A percentile compares a stretch with the other conserved stretches of the same genome.
Conservation (phyloP, 345 rosid genomes). For the Abelmoschus esculentus region DNA sequence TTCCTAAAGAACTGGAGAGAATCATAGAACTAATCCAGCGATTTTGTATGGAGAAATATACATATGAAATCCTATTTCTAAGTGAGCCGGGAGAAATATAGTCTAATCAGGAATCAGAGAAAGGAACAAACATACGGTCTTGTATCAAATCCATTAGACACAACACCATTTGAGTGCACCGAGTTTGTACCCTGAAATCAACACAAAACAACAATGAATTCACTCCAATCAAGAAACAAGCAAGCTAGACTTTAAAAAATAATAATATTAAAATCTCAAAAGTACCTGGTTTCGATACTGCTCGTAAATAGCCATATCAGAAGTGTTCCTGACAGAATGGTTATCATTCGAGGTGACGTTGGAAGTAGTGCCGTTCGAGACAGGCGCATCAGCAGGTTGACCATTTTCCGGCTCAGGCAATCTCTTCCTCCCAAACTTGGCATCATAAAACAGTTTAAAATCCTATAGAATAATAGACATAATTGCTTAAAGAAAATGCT, state of each 20-base stretch:
- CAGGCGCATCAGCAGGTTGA: constrained; percentile 2
- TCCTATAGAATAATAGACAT: constrained; percentile 42
- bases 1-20: neutral
- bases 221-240: neutral
- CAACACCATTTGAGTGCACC: constrained; percentile 27
- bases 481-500: constrained; percentile 36
- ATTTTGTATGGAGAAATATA: neutral
- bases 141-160: constrained; percentile 33
- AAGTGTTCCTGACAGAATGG: constrained; percentile 14
- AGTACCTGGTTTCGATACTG: constrained; percentile 60
- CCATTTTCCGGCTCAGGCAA: constrained; percentile 32
- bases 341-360: too few relatives aligned
- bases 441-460: constrained; percentile 71
- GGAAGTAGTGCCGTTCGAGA: constrained; percentile 19
- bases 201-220: constrained; percentile 7
- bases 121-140: constrained; percentile 46
- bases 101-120: neutral
- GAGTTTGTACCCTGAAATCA: constrained; percentile 38
- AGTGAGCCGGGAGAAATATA: neutral
- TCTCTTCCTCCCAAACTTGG: constrained; percentile 93
- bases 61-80: neutral
- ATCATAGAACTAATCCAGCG: neutral
- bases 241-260: neutral
- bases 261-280: neutral
- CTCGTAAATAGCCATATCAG: constrained; percentile 66